phyloP scores from a whole-genome alignment of 2,329 filamentous ascomycete genomes.

The Akanthomyces muscarius region DNA sequence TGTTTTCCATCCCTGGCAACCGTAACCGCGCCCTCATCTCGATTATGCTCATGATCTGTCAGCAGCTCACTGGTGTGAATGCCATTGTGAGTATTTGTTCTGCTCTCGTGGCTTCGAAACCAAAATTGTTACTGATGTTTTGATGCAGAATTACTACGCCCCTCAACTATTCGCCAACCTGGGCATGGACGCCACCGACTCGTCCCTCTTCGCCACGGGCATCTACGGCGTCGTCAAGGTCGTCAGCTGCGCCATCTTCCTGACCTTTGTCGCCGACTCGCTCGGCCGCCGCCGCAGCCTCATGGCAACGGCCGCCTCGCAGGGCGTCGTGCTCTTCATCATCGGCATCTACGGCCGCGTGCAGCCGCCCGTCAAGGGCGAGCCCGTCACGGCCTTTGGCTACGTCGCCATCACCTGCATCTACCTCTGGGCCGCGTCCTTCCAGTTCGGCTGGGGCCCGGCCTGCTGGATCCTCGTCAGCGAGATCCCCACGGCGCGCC shows the following conservation, averaged over 20 bases:
- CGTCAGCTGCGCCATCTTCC: conserved; percentile 57
- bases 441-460: conserved; percentile 68
- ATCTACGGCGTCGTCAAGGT: conserved; percentile 72
- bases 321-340: conserved; percentile 62
- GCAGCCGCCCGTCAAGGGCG: conserved; percentile 50
- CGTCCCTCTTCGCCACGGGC: conserved; percentile 67
- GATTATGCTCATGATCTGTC: conserved; percentile 59
- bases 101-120: no score
- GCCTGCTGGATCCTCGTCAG: conserved; percentile 68
- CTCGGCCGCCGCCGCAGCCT: conserved; percentile 60
- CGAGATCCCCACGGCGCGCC: conserved; percentile 64
- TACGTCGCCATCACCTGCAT: conserved; percentile 69
- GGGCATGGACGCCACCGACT: conserved; percentile 52
- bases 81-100: conserved; percentile 34
- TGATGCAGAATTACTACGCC: conserved; percentile 56
- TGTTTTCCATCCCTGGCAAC: conserved; percentile 58
- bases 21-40: conserved; percentile 62
- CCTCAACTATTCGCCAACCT: conserved; percentile 65
- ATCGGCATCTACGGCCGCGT: conserved; percentile 68
- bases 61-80: conserved; percentile 66
- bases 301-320: conserved; percentile 60
- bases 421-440: conserved; percentile 66
- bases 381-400: conserved; percentile 58
- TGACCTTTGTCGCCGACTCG: conserved; percentile 64
- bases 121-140: conserved; percentile 34